Evolutionary conservation across 2,329 filamentous ascomycete genomes (phyloP).

Genomic region (Sporothrix brasiliensis): DNA sequence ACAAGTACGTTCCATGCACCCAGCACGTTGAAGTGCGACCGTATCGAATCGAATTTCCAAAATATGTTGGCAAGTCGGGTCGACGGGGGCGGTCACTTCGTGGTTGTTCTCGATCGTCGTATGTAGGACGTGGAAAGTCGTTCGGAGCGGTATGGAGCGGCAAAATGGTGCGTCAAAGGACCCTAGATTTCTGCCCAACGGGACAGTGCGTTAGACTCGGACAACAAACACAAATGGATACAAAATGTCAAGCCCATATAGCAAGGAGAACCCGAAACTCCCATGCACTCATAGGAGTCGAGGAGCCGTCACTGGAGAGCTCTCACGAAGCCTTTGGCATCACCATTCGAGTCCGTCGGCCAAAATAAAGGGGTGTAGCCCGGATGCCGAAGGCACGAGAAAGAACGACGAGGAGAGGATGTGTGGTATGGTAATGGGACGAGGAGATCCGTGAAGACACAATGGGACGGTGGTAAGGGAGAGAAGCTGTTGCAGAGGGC

Average conservation of each 20-base stretch:
- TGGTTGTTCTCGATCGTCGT: not conserved
- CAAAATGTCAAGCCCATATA: not conserved
- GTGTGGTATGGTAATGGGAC: not conserved
- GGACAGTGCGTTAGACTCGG: constrained; percentile 17
- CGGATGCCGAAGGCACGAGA: not conserved
- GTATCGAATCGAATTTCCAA: not conserved
- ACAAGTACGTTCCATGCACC: constrained; percentile 30
- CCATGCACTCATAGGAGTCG: not conserved
- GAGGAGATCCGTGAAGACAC: not conserved
- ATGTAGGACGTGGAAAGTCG: constrained; percentile 6
- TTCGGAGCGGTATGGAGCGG: constrained; percentile 27
- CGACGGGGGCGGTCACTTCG: not conserved
- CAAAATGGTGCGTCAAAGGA: constrained; percentile 18
- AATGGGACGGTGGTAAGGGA: not conserved
- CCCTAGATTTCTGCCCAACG: constrained; percentile 29
- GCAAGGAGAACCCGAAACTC: not conserved
- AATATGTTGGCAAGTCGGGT: not conserved
- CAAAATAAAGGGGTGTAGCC: not conserved
- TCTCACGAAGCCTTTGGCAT: constrained; percentile 1
- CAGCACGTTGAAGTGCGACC: not conserved
- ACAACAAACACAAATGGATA: not conserved
- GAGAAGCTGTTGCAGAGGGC: not conserved
- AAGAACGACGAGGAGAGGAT: not conserved
- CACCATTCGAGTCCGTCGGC: not conserved
- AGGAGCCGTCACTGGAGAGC: too few relatives aligned